Evolutionary conservation across 2,329 filamentous ascomycete genomes (phyloP).

Genomic region (Cercospora berteroae): DNA sequence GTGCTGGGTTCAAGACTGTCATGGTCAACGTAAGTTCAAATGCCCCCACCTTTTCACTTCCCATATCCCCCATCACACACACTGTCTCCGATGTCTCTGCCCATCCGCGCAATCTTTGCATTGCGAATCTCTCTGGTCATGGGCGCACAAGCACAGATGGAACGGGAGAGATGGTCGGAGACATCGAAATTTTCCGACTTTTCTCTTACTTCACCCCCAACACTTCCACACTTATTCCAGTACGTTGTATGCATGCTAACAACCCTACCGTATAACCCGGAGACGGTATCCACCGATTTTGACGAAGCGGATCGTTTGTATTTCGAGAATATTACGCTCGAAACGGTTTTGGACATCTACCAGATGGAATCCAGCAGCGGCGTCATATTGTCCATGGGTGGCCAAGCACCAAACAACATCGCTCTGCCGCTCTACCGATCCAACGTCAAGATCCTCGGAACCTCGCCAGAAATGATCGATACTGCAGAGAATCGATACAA

Average conservation of each 20-base stretch:
- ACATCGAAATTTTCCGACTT: not conserved
- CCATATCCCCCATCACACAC: not conserved
- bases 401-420: slow-evolving; percentile 97
- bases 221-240: not conserved
- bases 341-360: slow-evolving; percentile 91
- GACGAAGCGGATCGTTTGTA: slow-evolving; percentile 93
- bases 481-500: slow-evolving; percentile 97
- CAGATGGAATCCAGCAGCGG: slow-evolving; percentile 75
- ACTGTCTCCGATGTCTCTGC: not conserved
- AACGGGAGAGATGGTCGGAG: not conserved
- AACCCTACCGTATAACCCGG: slow-evolving; percentile 60
- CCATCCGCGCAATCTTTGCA: not conserved
- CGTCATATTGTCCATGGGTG: slow-evolving; percentile 92
- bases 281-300: slow-evolving; percentile 76
- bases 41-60: not conserved
- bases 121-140: not conserved
- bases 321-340: slow-evolving; percentile 68
- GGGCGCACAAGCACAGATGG: not conserved
- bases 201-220: not conserved
- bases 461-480: slow-evolving; percentile 98
- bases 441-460: slow-evolving; percentile 90
- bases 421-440: slow-evolving; percentile 82
- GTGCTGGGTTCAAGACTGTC: slow-evolving; percentile 78
- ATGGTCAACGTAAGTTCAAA: slow-evolving; percentile 12
- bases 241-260: not conserved